Evolutionary conservation across 345 rosid genomes (phyloP).

Genomic region (Populus tremula): DNA sequence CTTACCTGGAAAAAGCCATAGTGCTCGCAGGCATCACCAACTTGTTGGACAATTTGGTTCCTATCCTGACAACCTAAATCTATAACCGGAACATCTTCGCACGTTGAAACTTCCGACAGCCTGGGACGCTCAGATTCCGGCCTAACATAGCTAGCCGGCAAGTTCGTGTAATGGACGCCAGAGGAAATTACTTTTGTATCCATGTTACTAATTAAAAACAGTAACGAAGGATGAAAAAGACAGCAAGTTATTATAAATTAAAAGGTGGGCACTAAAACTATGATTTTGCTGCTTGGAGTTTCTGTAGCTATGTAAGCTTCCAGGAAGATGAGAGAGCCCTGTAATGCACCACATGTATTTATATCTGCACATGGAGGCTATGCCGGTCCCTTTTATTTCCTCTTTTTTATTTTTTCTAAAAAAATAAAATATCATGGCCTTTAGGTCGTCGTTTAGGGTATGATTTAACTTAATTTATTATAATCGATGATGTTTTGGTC

Average conservation of each 20-base stretch:
- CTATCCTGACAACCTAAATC: constrained; percentile 54
- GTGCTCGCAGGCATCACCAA: constrained; percentile 50
- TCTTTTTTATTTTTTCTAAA: not conserved
- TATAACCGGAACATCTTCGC: constrained; percentile 58
- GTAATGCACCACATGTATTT: not conserved
- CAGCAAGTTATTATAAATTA: not conserved
- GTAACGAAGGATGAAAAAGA: not conserved
- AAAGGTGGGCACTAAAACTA: not conserved
- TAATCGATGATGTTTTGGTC: not conserved
- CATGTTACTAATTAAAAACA: constrained; percentile 29
- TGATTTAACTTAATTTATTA: not conserved
- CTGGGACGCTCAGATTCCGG: constrained; percentile 69
- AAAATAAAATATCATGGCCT: not conserved
- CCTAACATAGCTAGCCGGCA: constrained; percentile 69
- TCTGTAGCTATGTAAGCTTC: not conserved
- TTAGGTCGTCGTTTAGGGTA: not conserved
- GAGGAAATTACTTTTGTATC: constrained; percentile 60
- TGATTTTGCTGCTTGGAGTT: not conserved
- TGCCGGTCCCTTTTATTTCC: not conserved
- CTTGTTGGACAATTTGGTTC: constrained; percentile 36
- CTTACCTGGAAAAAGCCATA: constrained; percentile 73
- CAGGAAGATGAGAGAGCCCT: not conserved
- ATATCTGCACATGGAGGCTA: not conserved
- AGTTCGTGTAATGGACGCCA: constrained; percentile 37
- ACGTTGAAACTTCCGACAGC: constrained; percentile 49